These are phyloP conservation scores for Polyporus arcularius DNA, from an alignment of 768 basidiomycete species.

Conservation along the genomic window DNA sequence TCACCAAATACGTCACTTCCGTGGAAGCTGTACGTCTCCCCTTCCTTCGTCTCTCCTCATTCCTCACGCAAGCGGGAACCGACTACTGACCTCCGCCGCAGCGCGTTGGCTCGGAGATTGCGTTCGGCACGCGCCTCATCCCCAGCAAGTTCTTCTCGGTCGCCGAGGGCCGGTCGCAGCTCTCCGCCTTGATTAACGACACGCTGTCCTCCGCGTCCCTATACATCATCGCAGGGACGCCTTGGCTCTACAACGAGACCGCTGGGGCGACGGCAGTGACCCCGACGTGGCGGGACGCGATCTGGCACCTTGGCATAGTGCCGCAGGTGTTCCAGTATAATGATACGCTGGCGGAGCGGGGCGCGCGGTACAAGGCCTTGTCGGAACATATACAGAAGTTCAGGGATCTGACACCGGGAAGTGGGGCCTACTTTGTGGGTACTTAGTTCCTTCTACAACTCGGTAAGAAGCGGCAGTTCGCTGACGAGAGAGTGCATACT, in stretches of 20 bases:
- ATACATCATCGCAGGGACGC: constrained; percentile 27
- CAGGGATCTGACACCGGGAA: too few relatives aligned
- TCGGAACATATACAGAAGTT: too few relatives aligned
- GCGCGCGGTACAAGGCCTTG: not conserved
- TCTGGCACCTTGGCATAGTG: constrained; percentile 27
- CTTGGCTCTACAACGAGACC: constrained; percentile 20
- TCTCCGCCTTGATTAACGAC: constrained; percentile 22
- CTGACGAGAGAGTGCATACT: too few relatives aligned
- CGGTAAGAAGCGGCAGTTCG: too few relatives aligned
- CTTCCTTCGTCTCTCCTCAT: not conserved
- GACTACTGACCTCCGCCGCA: constrained; percentile 12
- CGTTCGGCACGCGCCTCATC: constrained; percentile 31
- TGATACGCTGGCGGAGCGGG: constrained; percentile 17
- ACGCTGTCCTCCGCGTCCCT: constrained; percentile 26
- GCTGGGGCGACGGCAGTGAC: constrained; percentile 29
- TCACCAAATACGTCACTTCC: constrained; percentile 31
- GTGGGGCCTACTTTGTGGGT: too few relatives aligned
- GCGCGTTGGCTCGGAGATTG: constrained; percentile 20
- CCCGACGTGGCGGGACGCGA: constrained; percentile 29
- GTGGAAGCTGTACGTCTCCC: constrained; percentile 27
- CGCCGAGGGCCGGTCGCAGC: constrained; percentile 21
- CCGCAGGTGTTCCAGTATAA: constrained; percentile 18
- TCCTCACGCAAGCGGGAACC: constrained; percentile 2
- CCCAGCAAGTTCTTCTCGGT: constrained; percentile 28
- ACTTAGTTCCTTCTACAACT: too few relatives aligned